Base-by-base conservation (phyloP, 306 rosid genomes). In the Begonia loranthoides region DNA sequence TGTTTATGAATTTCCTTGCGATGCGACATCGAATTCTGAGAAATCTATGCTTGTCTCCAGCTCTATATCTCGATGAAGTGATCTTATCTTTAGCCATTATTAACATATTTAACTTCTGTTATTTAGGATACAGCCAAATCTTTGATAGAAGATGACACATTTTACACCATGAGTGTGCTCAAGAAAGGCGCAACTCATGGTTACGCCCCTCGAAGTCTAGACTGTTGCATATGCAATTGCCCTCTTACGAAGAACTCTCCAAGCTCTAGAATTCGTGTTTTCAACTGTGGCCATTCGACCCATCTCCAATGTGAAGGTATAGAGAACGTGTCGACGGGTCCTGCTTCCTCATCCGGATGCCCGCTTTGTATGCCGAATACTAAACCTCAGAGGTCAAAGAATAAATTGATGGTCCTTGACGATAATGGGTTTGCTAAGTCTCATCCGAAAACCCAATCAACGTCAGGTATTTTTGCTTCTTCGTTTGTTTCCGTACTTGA, bases 181-280 rank as follows among this genome's bases (percentile, higher is more conserved):
- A 90, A 86, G 81, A 90, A 69, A 61, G 99, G 99, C 50, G 94
- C 99, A 19, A 72, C 96, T 56, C 96, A 86, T 57, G 99, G 93
- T 14, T 90, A 80, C 51, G 88, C 94, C 59, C 99, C 95, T 56
- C 74, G 73, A 73, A 71, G 64, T 77, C 62, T 61, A 44, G 22
- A 65, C 33, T 90, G 96, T 62, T 80, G 94, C 58, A 70, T 90
- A 60, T 90, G 99, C 47, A 82, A 69, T 59, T 54, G 82, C 66
- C 75, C 66, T 50, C 80, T 90, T 55, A 65, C 80, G 28, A 76
- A 82, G 78, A 78, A 66, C 67, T 65, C 80, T 1, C 75, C 60
- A 44, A 75, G 74, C 68, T 74, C 79, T 16, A 76, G 89, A 62
- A 68, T 90, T 71, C 79, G 86, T 45, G 83, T 86, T 76, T 90